phyloP scores from a whole-genome alignment of 257 asterid species.

The Craterostigma plantagineum region DNA sequence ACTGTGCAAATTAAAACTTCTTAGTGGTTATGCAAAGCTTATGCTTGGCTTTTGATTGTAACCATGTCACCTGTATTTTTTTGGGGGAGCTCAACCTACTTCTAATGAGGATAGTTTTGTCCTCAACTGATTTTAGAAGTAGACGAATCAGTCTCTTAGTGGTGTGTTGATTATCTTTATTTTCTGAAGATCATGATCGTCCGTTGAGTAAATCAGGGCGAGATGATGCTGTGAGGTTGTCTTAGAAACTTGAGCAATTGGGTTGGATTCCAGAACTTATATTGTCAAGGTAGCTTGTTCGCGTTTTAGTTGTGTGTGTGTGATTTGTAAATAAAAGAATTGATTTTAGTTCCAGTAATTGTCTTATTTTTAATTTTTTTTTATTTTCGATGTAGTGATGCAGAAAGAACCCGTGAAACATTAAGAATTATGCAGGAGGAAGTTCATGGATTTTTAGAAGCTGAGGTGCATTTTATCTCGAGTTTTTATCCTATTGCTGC shows the following conservation, averaged over 20 bases:
- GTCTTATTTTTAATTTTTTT: too few species aligned
- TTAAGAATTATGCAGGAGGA: constrained; percentile 76
- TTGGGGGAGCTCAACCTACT: too few species aligned
- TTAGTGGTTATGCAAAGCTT: too few species aligned
- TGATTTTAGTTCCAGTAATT: neutral
- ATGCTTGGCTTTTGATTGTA: too few species aligned
- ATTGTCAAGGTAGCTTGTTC: constrained; percentile 45
- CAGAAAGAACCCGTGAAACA: constrained; percentile 69
- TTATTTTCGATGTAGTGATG: constrained; percentile 48
- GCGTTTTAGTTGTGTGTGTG: constrained; percentile 1
- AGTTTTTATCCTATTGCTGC: constrained; percentile 94
- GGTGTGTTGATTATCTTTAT: neutral
- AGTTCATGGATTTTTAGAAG: constrained; percentile 52
- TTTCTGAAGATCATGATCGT: constrained; percentile 69
- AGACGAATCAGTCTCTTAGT: neutral
- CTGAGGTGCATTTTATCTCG: constrained; percentile 64
- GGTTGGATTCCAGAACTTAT: constrained; percentile 91
- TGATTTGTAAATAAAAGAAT: too few species aligned
- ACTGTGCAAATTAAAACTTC: too few species aligned
- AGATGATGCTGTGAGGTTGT: constrained; percentile 61
- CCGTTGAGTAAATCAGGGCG: constrained; percentile 67
- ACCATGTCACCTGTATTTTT: too few species aligned
- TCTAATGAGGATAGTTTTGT: too few species aligned
- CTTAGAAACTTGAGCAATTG: constrained; percentile 52
- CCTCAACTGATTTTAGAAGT: neutral